Evolutionary conservation across 148 eudicot genomes (phyloP), one percentile per base, ranked within the genome.

Genomic region (Nepenthes mirabilis): DNA sequence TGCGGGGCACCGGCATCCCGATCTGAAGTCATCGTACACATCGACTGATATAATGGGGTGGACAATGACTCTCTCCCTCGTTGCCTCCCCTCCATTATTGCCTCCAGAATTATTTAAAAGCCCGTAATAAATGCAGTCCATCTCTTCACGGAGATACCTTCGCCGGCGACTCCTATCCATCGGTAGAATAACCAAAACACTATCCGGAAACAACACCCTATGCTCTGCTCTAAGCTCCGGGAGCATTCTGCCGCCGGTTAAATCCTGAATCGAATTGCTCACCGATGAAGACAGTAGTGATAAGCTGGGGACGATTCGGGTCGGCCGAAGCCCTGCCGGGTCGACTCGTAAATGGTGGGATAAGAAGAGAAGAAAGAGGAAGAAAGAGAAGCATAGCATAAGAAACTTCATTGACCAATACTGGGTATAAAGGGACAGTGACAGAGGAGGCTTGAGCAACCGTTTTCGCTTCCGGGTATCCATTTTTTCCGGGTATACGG

Each of bases 201-300:
- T 83, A 36, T 93, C 95, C 40, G 85, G 85, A 37, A 93, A 89
- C 68, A 82, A 56, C 33, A 93, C 91, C 66, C 82, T 68, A 48
- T 61, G 65, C 63, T 79, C 82, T 10, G 82, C 68, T 36, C 52
- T 67, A 49, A 79, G 56, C 56, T 69, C 82, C 57, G 60, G 58
- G 36, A 34, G 50, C 45, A 40, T 3, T 8, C 45, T 8, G 8
- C 45, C 8, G 45, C 45, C 8, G 4, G 66, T 47, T 11, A 65
- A 70, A 45, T 67, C 77, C 43, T 75, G 68, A 52, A 76, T 48
- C 47, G 83, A 65, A 48, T 67, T 45, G 43, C 66, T 69, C 0
- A 72, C 37, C 8, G 75, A 72, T 1, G 80, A 71, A 5, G 83
- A 75, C 36, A 80, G 63, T 11, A 59, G 47, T 1, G 85, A 64